Evolutionary conservation across 140 eudicot species (phyloP), one percentile per base, ranked within the genome.

Genomic region (Cichorium intybus): DNA sequence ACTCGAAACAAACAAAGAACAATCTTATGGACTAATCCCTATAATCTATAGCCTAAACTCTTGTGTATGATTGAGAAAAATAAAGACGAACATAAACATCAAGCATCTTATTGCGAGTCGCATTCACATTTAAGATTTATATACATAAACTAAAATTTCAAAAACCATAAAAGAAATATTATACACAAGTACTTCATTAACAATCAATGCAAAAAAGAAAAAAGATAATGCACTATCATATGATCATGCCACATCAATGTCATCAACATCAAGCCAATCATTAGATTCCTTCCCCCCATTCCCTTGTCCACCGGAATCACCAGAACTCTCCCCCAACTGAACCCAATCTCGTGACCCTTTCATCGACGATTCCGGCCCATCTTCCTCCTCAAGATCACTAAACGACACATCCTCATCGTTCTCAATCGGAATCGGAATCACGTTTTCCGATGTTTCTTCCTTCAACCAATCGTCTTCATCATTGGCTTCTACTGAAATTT

Each of bases 331-430:
- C 22, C 82, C 81, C 77, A 83, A 54, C 76, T 58, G 88, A 52
- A 88, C 90, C 98, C 96, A 87, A 29, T 83, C 91, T 8, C 76
- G 78, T 1, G 84, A 81, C 60, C 81, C 86, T 74, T 79, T 85
- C 11, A 64, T 52, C 3, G 87, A 75, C 29, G 87, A 75, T 72
- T 85, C 90, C 33, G 96, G 78, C 31, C 80, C 74, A 52, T 65
- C 77, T 24, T 85, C 93, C 39, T 82, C 93, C 29, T 76, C 86
- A 43, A 94, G 99, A 77, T 94, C 99, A 75, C 99, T 94, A 64
- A 94, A 94, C 6, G 99, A 86, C 11, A 94, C 94, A 51, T 94
- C 98, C 27, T 87, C 99, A n/a, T 92, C 99, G 62, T 86, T 75
- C 24, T 79, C 87, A 20, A 81, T 60, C 8, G 75, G 82, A 16